These are phyloP conservation scores for Schwanniomyces sp. DNA, from an alignment of 805 yeast species.

Conservation along the genomic window DNA sequence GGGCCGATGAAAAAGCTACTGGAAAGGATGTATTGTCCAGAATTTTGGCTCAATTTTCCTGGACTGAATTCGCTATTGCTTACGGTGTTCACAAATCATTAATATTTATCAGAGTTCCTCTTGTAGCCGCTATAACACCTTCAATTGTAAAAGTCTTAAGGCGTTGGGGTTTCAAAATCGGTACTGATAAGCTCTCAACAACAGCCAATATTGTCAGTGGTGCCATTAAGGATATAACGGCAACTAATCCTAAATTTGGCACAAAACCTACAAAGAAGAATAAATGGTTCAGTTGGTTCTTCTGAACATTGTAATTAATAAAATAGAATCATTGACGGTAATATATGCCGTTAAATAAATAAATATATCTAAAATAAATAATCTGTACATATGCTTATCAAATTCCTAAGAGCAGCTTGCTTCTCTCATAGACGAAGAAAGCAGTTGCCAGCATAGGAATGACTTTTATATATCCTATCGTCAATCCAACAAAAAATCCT, in stretches of 20 bases:
- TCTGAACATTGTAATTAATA: constrained; percentile 24
- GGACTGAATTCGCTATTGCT: constrained; percentile 87
- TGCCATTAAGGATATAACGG: constrained; percentile 40
- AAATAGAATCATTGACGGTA: neutral
- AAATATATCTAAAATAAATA: constrained; percentile 6
- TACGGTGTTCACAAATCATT: constrained; percentile 91
- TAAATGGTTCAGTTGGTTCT: constrained; percentile 62
- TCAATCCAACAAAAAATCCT: constrained; percentile 92
- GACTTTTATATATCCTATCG: constrained; percentile 93
- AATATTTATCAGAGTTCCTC: constrained; percentile 79
- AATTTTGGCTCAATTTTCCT: constrained; percentile 41
- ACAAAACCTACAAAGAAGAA: constrained; percentile 49
- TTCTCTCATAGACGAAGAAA: constrained; percentile 88
- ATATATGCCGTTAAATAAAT: constrained; percentile 5
- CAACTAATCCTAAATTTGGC: constrained; percentile 50
- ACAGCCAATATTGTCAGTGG: constrained; percentile 33
- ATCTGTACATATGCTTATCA: constrained; percentile 15
- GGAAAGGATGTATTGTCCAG: constrained; percentile 4
- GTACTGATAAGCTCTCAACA: constrained; percentile 47
- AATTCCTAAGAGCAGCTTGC: constrained; percentile 70
- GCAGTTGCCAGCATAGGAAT: constrained; percentile 98
- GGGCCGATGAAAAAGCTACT: constrained; percentile 6
- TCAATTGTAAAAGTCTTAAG: constrained; percentile 63
- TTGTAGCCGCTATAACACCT: constrained; percentile 92
- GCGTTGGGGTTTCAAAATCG: constrained; percentile 79